Conservation (phyloP, 2,329 filamentous ascomycete genomes). For the Rutstroemia sp. region DNA sequence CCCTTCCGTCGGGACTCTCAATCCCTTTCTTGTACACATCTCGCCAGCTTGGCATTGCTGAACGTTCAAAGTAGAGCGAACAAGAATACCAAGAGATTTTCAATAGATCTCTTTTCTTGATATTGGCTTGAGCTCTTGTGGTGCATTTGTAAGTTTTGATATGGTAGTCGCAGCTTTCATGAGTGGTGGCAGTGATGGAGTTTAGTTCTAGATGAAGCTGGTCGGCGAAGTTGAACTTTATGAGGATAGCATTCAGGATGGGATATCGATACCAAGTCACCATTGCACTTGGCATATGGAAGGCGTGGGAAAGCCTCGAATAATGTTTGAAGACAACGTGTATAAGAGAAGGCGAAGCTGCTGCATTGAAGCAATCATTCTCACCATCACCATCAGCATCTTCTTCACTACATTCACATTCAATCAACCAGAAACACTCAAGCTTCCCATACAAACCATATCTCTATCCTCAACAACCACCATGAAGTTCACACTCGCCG, state of each 20-base stretch:
- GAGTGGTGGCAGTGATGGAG: no score
- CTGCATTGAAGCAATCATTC: not conserved
- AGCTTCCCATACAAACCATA: not conserved
- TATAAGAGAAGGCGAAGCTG: not conserved
- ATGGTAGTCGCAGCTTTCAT: no score
- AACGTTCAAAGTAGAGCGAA: no score
- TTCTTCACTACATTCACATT: not conserved
- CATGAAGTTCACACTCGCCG: conserved; percentile 7
- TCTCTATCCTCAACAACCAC: not conserved
- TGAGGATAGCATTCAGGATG: not conserved
- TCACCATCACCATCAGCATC: not conserved
- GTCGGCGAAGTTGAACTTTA: no score
- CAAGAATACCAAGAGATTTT: no score
- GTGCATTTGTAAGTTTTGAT: no score
- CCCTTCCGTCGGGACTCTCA: no score
- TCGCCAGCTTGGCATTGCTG: no score
- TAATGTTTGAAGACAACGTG: not conserved
- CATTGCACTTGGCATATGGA: not conserved
- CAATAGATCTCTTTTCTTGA: no score
- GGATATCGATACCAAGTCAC: not conserved
- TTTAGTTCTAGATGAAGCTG: no score
- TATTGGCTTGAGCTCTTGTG: no score
- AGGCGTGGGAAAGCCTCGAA: not conserved
- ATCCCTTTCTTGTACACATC: no score
- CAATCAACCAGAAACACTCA: not conserved